Base-by-base conservation (phyloP, 2,329 filamentous ascomycete genomes). In the Calonectria pseudoreteaudii region DNA sequence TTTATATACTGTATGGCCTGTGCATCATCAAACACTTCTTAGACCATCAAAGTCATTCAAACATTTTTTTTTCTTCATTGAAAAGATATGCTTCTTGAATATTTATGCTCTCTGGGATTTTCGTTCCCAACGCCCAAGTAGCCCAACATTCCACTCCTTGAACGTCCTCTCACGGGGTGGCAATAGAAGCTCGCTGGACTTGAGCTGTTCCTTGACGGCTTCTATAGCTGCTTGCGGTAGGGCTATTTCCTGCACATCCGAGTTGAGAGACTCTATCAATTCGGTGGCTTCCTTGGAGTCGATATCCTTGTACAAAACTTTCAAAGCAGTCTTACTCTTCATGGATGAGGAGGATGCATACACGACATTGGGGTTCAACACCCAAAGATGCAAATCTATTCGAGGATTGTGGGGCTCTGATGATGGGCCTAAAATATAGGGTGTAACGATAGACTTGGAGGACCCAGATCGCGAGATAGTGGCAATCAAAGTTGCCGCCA, bases 121-220 rank as follows among this genome's bases (percentile, higher is more conserved):
- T 34, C 75, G 64, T 23, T 75, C 76, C 85, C 84, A 86, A 65
- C 83, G 80, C 53, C 89, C 87, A 73, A 95, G 80, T 23, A 95
- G 81, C 2, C 92, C 92, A 7, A 95, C 91, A 31, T 88, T 88
- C 93, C 93, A 95, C n/a, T 88, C 90, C 80, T 90, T 87, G 76
- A 94, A 93, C 34, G 78, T 84, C 70, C 91, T 87, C 73, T 93
- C 90, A 11, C 85, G 85, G 0, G 77, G 80, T 1, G 93, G 93
- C 11, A 95, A 81, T 20, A 91, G 80, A 4, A 74, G 52, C 44
- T 87, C 90, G 76, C 89, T 92, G 10, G 79, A 80, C 14, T 85
- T 80, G 31, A 95, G 83, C 13, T 82, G 84, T 8, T 79, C 74
- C 1, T 82, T 77, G 9, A 93, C 82, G 36, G 85, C 84, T 7